Evolutionary conservation across 306 rosid species (phyloP), one percentile per base, ranked within the genome.

Genomic region (Lithocarpus polystachyus): DNA sequence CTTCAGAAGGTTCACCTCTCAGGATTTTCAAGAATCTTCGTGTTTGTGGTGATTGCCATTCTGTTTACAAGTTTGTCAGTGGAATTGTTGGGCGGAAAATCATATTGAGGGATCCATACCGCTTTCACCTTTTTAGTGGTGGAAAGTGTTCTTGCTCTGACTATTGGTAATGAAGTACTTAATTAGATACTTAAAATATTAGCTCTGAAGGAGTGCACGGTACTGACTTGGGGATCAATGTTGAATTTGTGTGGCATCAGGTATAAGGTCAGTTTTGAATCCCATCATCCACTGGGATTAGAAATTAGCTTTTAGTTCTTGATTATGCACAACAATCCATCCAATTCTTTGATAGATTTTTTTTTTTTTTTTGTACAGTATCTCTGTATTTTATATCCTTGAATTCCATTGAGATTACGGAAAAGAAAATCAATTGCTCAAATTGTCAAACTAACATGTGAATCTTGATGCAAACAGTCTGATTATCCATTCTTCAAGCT

Each of bases 21-120:
- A 88, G 88, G 83, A 85, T 94, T 72, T 94, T 91, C 82, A 94
- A 94, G 90, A 94, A 94, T 83, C 90, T 94, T 54, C 97, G 97
- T 68, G 93, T 94, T 54, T 94, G 98, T 80, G 97, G 93, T 52
- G 99, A 94, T 82, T 92, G 99, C 64, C 99, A 94, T 87, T 88
- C 97, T 80, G 92, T 92, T 79, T 92, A 84, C 87, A 91, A 91
- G 85, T 86, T 84, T 82, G 92, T 83, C 45, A 89, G 95, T 82
- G 69, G 87, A 81, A 86, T 73, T 68, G 84, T 89, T 60, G 86
- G 87, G 18, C 83, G 89, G 88, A 91, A 87, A 84, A 87, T 94
- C 82, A 77, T 88, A 83, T 73, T 92, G 77, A 85, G 99, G 85
- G 97, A 94, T 84, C 90, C 94, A 29, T 92, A 88, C 73, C 79